phyloP scores from a whole-genome alignment of 2,329 filamentous ascomycete genomes.

The Neocucurbitaria cava region DNA sequence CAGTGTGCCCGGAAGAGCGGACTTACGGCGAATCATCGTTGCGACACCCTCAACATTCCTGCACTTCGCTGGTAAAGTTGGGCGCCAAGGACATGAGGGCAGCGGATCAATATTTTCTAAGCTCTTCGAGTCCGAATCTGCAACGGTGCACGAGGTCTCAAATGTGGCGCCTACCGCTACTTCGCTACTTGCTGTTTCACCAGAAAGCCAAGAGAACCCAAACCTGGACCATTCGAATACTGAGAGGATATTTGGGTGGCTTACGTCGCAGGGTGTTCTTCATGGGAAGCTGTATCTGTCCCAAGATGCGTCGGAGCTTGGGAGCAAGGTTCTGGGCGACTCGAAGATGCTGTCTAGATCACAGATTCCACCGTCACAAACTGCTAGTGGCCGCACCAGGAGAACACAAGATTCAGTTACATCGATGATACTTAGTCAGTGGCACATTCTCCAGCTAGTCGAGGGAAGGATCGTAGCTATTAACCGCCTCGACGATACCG shows the following conservation, averaged over 20 bases:
- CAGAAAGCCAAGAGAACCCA: conserved; percentile 66
- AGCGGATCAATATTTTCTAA: conserved; percentile 84
- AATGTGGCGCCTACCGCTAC: conserved; percentile 65
- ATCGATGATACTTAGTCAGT: conserved; percentile 86
- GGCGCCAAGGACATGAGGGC: conserved; percentile 75
- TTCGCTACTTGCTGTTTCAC: conserved; percentile 77
- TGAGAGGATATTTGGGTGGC: conserved; percentile 87
- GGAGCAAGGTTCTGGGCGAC: conserved; percentile 76
- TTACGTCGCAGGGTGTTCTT: conserved; percentile 84
- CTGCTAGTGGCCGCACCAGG: conserved; percentile 68
- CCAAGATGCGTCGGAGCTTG: conserved; percentile 68
- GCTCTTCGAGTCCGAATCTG: conserved; percentile 86
- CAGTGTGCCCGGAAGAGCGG: conserved; percentile 69
- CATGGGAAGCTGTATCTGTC: conserved; percentile 78
- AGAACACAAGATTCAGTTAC: conserved; percentile 75
- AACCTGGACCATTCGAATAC: conserved; percentile 61
- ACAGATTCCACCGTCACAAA: conserved; percentile 73
- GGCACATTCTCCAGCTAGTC: conserved; percentile 86
- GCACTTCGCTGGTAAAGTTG: conserved; percentile 81
- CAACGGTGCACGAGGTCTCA: conserved; percentile 75
- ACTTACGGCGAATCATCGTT: conserved; percentile 79
- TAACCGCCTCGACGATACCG: conserved; percentile 83
- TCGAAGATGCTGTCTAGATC: conserved; percentile 78
- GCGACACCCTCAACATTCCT: conserved; percentile 79
- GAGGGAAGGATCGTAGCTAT: conserved; percentile 83